Evolutionary conservation across 2,329 filamentous ascomycete species (phyloP).

Genomic region (Corniculantispora saksenae): DNA sequence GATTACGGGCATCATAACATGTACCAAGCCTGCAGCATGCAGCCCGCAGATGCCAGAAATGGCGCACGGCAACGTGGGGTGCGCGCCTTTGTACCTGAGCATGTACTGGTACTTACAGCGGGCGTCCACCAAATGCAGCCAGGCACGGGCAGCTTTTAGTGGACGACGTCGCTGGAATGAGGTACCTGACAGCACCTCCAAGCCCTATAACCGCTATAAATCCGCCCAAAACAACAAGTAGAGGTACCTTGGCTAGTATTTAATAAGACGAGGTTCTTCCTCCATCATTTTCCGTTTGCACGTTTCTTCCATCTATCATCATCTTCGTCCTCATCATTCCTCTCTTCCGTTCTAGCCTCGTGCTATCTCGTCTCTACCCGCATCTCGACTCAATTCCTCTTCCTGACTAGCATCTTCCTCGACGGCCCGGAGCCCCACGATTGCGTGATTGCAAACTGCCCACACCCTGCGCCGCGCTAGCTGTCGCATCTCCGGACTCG

Average conservation of each 20-base stretch:
- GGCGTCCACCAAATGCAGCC: not conserved
- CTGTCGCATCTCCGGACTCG: conserved; percentile 16
- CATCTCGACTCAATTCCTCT: not conserved
- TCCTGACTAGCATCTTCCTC: conserved; percentile 5
- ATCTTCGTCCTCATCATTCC: not conserved
- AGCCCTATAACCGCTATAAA: too few relatives aligned
- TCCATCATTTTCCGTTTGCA: not conserved
- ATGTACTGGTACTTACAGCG: conserved; percentile 1
- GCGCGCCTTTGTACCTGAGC: not conserved
- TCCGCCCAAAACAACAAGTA: too few relatives aligned
- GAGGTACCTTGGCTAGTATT: too few relatives aligned
- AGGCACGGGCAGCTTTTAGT: not conserved
- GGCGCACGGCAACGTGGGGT: not conserved
- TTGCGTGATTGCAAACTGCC: conserved; percentile 31
- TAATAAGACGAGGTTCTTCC: too few relatives aligned
- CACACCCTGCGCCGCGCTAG: conserved; percentile 6
- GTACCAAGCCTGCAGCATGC: too few relatives aligned
- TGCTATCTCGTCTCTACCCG: too few relatives aligned
- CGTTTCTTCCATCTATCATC: not conserved
- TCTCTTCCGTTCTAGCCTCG: too few relatives aligned
- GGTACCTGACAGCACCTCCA: too few relatives aligned
- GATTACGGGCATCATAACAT: not conserved
- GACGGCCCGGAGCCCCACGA: conserved; percentile 30
- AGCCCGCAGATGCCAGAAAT: not conserved
- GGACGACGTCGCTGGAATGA: too few relatives aligned